Percentiles rank a stretch among this genome's conserved stretches.
These are phyloP conservation scores for Colletotrichum karsti DNA, from an alignment of 2,329 filamentous ascomycete genomes.

Conservation along the genomic window DNA sequence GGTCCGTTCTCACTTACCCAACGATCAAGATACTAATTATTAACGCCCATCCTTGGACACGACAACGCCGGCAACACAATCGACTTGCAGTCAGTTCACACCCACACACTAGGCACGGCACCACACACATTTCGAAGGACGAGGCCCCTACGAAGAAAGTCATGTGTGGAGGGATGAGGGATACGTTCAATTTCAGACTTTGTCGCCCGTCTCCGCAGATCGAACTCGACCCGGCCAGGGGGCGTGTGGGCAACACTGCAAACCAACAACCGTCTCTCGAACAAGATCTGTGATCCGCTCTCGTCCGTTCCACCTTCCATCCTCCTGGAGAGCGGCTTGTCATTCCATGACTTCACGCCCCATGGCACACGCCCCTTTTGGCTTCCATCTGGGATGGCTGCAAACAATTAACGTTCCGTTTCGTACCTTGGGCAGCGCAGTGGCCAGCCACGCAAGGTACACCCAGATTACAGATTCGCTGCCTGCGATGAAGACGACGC, in stretches of 20 bases:
- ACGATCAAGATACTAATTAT: background rate
- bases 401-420: conserved; percentile 31
- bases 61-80: too few relatives aligned
- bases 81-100: too few relatives aligned
- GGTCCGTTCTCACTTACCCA: background rate
- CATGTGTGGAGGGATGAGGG: too few relatives aligned
- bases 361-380: background rate
- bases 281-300: conserved; percentile 27
- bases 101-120: background rate
- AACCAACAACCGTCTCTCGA: conserved; percentile 25
- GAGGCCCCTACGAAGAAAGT: background rate
- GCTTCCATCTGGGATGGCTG: conserved; percentile 13
- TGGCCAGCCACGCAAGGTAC: conserved; percentile 1
- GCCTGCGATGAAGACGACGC: background rate
- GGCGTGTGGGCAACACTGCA: conserved; percentile 20
- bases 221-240: background rate
- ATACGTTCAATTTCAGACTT: background rate
- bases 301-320: conserved; percentile 24
- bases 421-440: conserved; percentile 20
- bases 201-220: conserved; percentile 8
- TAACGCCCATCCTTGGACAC: background rate
- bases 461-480: background rate
- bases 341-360: conserved; percentile 10
- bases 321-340: conserved; percentile 25
- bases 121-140: conserved; percentile 1